phyloP scores from a whole-genome alignment of 208 protist species.

The Acanthamoeba culbertsoni region DNA sequence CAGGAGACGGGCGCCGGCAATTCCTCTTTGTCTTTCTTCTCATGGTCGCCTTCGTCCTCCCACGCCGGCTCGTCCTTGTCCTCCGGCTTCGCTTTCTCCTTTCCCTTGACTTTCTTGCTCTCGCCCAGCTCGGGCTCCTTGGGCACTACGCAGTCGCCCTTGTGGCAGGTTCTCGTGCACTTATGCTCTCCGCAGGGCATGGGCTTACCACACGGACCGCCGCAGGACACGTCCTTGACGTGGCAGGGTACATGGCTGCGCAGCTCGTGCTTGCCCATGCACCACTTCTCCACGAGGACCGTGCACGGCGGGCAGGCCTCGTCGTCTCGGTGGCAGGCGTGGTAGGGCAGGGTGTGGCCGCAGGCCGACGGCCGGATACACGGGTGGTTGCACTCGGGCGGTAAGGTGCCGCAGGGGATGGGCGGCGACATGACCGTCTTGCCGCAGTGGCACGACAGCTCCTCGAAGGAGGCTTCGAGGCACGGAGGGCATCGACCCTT shows the following conservation, averaged over 20 bases:
- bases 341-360: conserved; percentile 69
- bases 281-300: conserved; percentile 67
- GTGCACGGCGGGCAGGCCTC: conserved; percentile 40
- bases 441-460: conserved; percentile 69
- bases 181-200: conserved; percentile 70
- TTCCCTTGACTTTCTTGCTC: not conserved
- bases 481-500: conserved; percentile 70
- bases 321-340: conserved; percentile 68
- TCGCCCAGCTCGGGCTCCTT: not conserved
- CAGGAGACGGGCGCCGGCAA: conserved; percentile 57
- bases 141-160: conserved; percentile 54
- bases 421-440: conserved; percentile 72
- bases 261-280: conserved; percentile 73
- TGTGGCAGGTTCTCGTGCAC: conserved; percentile 32
- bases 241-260: conserved; percentile 68
- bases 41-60: not conserved
- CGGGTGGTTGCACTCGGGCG: conserved; percentile 63
- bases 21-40: not conserved
- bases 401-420: conserved; percentile 68
- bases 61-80: conserved; percentile 57
- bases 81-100: not conserved
- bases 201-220: conserved; percentile 66
- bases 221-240: conserved; percentile 56
- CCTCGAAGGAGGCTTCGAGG: conserved; percentile 63
- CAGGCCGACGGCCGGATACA: conserved; percentile 64